These are phyloP conservation scores for Pelargonium australe DNA, from an alignment of 441 rosid genomes.

Conservation along the genomic window DNA sequence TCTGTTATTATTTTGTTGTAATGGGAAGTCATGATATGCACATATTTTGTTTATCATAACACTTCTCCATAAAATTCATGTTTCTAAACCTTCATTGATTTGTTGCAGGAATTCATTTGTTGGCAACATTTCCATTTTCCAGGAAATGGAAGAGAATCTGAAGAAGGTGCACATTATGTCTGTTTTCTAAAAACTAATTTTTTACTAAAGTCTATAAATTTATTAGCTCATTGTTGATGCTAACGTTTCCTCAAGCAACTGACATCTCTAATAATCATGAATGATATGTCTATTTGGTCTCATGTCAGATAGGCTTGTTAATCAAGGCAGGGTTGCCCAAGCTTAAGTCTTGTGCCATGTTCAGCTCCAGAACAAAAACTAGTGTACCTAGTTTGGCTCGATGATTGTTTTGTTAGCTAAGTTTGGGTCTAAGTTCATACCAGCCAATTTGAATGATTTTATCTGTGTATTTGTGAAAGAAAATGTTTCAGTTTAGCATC, in stretches of 20 bases:
- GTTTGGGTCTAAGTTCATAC: neutral
- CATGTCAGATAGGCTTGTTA: neutral
- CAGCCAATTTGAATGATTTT: neutral
- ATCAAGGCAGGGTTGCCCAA: neutral
- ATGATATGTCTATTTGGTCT: neutral
- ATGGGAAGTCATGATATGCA: slow-evolving; percentile 6
- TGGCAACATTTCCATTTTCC: slow-evolving; percentile 66
- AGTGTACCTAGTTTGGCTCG: neutral
- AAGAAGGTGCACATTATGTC: slow-evolving; percentile 41
- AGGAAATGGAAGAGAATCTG: slow-evolving; percentile 72
- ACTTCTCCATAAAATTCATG: neutral
- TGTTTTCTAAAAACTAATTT: slow-evolving; percentile 10
- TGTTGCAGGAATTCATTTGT: slow-evolving; percentile 70
- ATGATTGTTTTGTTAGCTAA: neutral
- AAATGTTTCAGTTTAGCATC: neutral
- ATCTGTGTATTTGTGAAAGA: neutral
- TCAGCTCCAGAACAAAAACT: slow-evolving; percentile 4
- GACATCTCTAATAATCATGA: neutral
- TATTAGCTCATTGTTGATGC: neutral
- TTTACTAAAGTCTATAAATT: slow-evolving; percentile 3
- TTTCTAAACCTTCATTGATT: slow-evolving; percentile 8
- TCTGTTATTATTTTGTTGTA: neutral
- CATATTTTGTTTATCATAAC: slow-evolving; percentile 2
- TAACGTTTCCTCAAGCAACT: neutral
- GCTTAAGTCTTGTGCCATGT: neutral